Evolutionary conservation across 2,329 filamentous ascomycete genomes (phyloP), one percentile per base, ranked within the genome.

Genomic region (Penicillium freii): DNA sequence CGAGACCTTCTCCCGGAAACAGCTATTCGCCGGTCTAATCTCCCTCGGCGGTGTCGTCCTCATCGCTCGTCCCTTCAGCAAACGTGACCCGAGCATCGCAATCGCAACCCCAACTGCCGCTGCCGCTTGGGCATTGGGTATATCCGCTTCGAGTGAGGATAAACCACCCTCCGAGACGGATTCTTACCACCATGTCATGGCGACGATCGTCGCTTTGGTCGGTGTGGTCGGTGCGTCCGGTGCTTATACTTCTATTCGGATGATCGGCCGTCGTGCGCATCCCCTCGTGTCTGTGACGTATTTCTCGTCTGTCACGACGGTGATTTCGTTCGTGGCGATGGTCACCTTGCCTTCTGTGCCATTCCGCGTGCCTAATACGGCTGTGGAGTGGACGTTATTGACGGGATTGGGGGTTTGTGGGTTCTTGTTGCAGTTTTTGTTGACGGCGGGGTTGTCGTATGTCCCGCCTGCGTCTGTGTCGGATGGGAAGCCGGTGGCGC

Each of bases 251-350:
- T 84, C 84, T 0, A 88, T 96, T 61, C 83, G 91, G 17, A 86
- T 88, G 74, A 93, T 96, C 59, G 92, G 92, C 15, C 84, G 85
- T 65, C 83, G 90, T 29, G 88, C 89, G 0, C 91, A 96, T 69
- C 85, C 92, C 0, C 79, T 96, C n/a, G 86, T 96, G 56, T 89
- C 85, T 2, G 90, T 96, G 55, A 95, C 91, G 67, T 95, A 92
- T 74, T 96, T 96, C 68, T 85, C 86, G 3, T 77, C 80, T 0
- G 87, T 84, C 77, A 90, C 87, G 65, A 87, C 85, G 0, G 66
- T 92, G 2, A 85, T 96, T 47, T 87, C 87, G 43, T 70, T 82
- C 2, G 65, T 84, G 1, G 84, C 84, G 31, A 83, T 95, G 62
- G 61, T 82, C 5, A 66, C 75, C 2, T 61, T 87, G 4, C 84